Evolutionary conservation across 78 protist genomes (phyloP).

Genomic region (Corallochytrium limacisporum): DNA sequence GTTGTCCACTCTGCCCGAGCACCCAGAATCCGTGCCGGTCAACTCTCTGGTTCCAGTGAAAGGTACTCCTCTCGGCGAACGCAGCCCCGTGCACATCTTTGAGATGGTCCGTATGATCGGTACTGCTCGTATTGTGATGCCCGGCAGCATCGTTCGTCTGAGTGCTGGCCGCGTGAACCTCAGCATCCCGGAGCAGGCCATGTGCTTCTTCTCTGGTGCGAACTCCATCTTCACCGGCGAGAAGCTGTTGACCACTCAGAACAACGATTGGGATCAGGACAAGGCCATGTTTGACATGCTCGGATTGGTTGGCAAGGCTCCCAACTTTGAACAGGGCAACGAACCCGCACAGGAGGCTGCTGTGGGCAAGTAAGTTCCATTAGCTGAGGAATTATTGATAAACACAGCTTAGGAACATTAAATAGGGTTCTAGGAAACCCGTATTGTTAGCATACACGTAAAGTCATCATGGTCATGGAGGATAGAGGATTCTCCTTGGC

Average conservation of each 20-base stretch:
- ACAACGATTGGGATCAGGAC: slow-evolving; percentile 27
- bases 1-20: slow-evolving; percentile 20
- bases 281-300: slow-evolving; percentile 7
- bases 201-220: slow-evolving; percentile 54
- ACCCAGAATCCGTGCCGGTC: slow-evolving; percentile 60
- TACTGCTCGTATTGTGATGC: slow-evolving; percentile 52
- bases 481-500: too few relatives aligned
- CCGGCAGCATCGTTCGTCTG: slow-evolving; percentile 40
- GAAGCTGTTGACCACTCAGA: slow-evolving; percentile 47
- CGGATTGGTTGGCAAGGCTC: slow-evolving; percentile 15
- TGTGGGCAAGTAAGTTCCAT: too few relatives aligned
- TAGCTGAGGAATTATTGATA: too few relatives aligned
- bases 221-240: slow-evolving; percentile 57
- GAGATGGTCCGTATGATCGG: slow-evolving; percentile 50
- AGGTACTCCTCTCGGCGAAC: slow-evolving; percentile 39
- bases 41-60: slow-evolving; percentile 49
- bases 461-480: too few relatives aligned
- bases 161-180: slow-evolving; percentile 45
- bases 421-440: too few relatives aligned
- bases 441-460: too few relatives aligned
- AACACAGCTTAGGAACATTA: too few relatives aligned
- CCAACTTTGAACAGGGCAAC: too few relatives aligned
- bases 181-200: slow-evolving; percentile 27
- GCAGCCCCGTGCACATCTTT: neutral
- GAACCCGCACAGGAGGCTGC: too few relatives aligned